Conservation (phyloP, 2,329 filamentous ascomycete genomes). For the Aspergillus ibericus region DNA sequence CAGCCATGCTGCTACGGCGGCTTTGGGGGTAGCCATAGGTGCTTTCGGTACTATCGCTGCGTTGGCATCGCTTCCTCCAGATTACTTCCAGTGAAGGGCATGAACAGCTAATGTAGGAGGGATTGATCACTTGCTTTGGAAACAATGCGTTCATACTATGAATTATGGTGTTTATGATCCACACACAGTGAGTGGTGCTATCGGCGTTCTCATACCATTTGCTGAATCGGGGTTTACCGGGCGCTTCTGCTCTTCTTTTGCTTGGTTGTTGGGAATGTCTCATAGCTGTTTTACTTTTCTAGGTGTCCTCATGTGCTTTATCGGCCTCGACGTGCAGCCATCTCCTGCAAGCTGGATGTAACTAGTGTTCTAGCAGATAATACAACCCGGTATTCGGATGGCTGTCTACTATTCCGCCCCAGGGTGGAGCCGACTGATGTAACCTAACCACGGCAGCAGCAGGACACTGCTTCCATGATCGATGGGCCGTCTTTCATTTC, state of each 20-base stretch:
- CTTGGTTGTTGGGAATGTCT: not conserved
- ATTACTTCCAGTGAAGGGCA: slow-evolving; percentile 40
- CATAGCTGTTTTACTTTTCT: not conserved
- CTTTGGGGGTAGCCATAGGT: slow-evolving; percentile 43
- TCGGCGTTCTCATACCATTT: not conserved
- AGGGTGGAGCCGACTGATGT: not conserved
- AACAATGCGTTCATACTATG: not conserved
- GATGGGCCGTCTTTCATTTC: not conserved
- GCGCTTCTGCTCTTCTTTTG: not conserved
- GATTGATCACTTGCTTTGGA: slow-evolving; percentile 7
- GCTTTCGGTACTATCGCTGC: slow-evolving; percentile 43
- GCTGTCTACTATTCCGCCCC: not conserved
- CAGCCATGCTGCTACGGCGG: slow-evolving; percentile 42
- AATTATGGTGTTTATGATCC: not conserved
- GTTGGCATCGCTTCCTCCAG: slow-evolving; percentile 44
- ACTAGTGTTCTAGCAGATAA: slow-evolving; percentile 3
- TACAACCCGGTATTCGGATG: not conserved
- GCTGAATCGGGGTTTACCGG: not conserved
- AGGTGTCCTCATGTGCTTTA: not conserved
- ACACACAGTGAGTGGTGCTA: not conserved
- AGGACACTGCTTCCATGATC: not conserved
- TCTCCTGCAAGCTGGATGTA: not conserved
- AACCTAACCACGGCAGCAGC: not conserved
- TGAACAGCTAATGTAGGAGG: not conserved
- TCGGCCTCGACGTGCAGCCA: not conserved